phyloP scores from a whole-genome alignment of 306 rosid genomes.

The Quercus cerris region DNA sequence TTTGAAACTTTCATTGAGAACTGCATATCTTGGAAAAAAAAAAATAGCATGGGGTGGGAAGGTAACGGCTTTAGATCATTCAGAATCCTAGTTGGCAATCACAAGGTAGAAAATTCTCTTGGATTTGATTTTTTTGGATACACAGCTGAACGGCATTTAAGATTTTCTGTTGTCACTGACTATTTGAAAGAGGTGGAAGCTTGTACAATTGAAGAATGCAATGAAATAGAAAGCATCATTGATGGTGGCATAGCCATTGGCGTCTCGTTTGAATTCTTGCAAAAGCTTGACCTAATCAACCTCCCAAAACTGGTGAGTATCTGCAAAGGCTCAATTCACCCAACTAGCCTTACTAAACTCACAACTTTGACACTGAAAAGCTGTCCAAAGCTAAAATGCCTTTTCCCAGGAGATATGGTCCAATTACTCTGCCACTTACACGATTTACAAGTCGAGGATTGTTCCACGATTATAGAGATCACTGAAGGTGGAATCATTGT shows the following conservation, averaged over 20 bases:
- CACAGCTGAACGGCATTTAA: not conserved
- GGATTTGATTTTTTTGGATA: not conserved
- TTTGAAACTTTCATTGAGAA: not conserved
- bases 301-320: not conserved
- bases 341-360: not conserved
- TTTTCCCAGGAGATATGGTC: not conserved
- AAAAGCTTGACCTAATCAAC: not conserved
- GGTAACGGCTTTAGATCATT: not conserved
- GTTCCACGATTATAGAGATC: not conserved
- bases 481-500: not conserved
- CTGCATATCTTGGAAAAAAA: not conserved
- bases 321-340: not conserved
- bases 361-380: not conserved
- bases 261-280: not conserved
- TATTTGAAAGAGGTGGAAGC: not conserved
- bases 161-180: not conserved
- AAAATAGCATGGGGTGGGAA: not conserved
- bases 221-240: slow-evolving; percentile 1
- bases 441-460: not conserved
- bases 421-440: not conserved
- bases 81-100: not conserved
- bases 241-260: not conserved
- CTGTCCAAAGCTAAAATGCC: not conserved
- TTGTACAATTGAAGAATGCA: slow-evolving; percentile 1
- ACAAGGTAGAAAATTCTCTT: not conserved